These are phyloP conservation scores for Ilyonectria mors-panacis DNA, from an alignment of 2,329 filamentous ascomycete species.

Conservation along the genomic window DNA sequence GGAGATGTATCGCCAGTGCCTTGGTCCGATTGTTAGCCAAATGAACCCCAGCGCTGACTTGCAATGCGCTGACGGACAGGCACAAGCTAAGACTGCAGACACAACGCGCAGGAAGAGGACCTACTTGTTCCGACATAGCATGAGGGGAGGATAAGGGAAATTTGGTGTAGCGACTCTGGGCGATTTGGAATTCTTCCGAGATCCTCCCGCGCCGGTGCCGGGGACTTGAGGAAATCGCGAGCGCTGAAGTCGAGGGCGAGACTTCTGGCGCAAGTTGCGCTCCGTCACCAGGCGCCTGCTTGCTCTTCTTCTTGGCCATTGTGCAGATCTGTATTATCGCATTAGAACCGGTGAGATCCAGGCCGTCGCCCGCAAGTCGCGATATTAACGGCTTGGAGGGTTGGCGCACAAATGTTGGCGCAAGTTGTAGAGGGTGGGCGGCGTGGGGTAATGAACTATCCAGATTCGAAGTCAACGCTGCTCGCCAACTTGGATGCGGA, in stretches of 20 bases:
- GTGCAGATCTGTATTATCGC: slow-evolving; percentile 11
- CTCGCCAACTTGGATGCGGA: background rate
- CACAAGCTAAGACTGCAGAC: background rate
- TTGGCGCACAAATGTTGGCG: background rate
- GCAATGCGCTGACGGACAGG: background rate
- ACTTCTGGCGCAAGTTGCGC: slow-evolving; percentile 32
- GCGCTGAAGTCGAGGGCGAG: slow-evolving; percentile 3
- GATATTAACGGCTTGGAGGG: background rate
- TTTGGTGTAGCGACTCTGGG: slow-evolving; percentile 5
- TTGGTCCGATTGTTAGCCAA: slow-evolving; percentile 54
- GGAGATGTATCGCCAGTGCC: slow-evolving; percentile 89
- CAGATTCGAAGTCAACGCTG: background rate
- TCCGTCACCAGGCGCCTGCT: slow-evolving; percentile 59
- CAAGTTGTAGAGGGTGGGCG: slow-evolving; percentile 12
- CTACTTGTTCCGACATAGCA: slow-evolving; percentile 76
- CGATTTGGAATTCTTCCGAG: slow-evolving; percentile 14
- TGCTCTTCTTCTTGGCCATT: slow-evolving; percentile 66
- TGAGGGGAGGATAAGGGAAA: slow-evolving; percentile 33
- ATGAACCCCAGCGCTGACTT: background rate
- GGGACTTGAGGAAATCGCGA: background rate
- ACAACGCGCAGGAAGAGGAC: slow-evolving; percentile 47
- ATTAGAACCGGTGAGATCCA: background rate
- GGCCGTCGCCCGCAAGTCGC: background rate
- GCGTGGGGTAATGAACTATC: slow-evolving; percentile 12
- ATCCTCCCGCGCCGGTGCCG: slow-evolving; percentile 14